Percentiles rank a stretch among this genome's conserved stretches.
Conservation (phyloP, 345 rosid species). For the Triadica sebifera region DNA sequence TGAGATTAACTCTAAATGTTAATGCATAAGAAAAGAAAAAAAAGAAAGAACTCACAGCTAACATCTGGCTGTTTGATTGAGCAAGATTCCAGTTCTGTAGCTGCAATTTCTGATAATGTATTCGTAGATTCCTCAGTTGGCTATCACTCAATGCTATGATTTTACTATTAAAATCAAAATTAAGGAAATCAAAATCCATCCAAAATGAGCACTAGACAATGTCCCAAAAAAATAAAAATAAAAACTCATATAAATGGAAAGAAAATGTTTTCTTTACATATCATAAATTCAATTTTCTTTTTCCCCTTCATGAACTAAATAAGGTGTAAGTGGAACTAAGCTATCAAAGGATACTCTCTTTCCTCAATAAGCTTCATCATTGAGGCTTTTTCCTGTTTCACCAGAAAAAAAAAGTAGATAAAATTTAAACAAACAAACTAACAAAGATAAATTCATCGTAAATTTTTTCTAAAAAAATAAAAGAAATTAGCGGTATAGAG, state of each 20-base stretch:
- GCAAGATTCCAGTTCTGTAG: conserved; percentile 61
- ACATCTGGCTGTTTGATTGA: conserved; percentile 54
- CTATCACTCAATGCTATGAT: conserved; percentile 49
- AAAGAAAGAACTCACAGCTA: conserved; percentile 60
- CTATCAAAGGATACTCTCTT: conserved; percentile 64
- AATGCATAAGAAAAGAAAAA: neutral
- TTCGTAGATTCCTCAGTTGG: conserved; percentile 45
- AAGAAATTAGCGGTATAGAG: neutral
- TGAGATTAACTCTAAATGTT: neutral
- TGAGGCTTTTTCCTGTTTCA: conserved; percentile 56
- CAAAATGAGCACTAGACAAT: neutral
- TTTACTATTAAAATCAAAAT: conserved; percentile 41
- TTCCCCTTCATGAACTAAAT: too few species aligned
- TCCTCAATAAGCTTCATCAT: conserved; percentile 64
- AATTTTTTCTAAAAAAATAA: neutral
- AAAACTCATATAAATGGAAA: too few species aligned
- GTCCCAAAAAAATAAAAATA: neutral
- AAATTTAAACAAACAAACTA: neutral
- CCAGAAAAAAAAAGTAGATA: neutral
- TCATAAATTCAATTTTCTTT: too few species aligned
- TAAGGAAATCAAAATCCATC: conserved; percentile 26
- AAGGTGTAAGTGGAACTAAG: neutral
- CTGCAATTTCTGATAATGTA: conserved; percentile 48
- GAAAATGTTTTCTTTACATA: neutral
- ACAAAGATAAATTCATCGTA: too few species aligned